Conservation (phyloP, 2,329 filamentous ascomycete genomes). For the Claviceps pazoutovae region DNA sequence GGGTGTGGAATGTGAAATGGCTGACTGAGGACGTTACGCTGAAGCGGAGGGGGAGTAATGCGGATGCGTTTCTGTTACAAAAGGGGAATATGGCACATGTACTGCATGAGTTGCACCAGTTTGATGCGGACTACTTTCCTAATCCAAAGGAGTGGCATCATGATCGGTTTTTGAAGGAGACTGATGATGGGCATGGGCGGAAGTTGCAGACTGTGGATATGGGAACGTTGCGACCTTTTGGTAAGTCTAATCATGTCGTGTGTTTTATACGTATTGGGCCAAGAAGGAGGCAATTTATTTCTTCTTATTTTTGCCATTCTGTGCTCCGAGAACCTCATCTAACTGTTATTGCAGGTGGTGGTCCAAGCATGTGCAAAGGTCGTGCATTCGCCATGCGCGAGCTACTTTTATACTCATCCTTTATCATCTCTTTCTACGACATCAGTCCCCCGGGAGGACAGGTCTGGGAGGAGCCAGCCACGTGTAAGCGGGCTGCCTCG, state of each 20-base stretch:
- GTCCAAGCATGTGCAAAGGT: constrained; percentile 20
- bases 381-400: constrained; percentile 19
- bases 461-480: constrained; percentile 14
- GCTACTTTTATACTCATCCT: constrained; percentile 19
- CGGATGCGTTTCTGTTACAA: constrained; percentile 16
- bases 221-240: constrained; percentile 18
- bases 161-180: constrained; percentile 19
- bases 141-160: constrained; percentile 22
- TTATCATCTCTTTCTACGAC: constrained; percentile 24
- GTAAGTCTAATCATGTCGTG: constrained; percentile 12
- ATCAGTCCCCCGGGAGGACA: constrained; percentile 17
- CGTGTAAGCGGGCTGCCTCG: constrained; percentile 14
- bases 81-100: constrained; percentile 23
- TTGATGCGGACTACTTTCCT: constrained; percentile 19
- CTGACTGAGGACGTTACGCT: constrained; percentile 20
- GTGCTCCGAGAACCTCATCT: not conserved
- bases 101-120: constrained; percentile 20
- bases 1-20: constrained; percentile 17
- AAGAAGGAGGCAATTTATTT: not conserved
- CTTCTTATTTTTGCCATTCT: not conserved
- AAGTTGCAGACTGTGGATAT: constrained; percentile 11
- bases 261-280: not conserved
- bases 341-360: constrained; percentile 15
- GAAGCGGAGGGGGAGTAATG: constrained; percentile 10
- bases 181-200: constrained; percentile 12